Evolutionary conservation across 768 basidiomycete species (phyloP).

Genomic region (Leucogyrophana mollusca): DNA sequence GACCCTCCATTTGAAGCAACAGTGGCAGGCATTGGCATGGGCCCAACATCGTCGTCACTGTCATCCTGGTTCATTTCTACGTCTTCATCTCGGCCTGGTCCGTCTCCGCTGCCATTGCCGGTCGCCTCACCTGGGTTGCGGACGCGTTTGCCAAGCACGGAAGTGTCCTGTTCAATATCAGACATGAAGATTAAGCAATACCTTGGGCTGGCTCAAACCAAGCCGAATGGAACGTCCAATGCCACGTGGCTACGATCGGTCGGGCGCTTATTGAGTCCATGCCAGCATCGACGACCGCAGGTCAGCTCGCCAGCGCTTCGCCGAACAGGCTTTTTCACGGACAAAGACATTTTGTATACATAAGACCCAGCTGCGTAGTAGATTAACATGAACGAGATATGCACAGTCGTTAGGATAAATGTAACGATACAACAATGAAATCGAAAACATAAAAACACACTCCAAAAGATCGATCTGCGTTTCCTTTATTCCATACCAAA

Average conservation of each 20-base stretch:
- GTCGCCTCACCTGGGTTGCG: conserved; percentile 35
- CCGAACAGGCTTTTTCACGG: too few relatives aligned
- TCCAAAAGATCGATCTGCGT: conserved; percentile 2
- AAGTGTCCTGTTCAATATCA: conserved; percentile 46
- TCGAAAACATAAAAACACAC: background rate
- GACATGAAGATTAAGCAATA: conserved; percentile 43
- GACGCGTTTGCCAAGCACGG: conserved; percentile 64
- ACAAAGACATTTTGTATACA: too few relatives aligned
- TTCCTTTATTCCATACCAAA: conserved; percentile 57
- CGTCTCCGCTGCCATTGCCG: conserved; percentile 16
- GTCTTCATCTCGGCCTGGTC: conserved; percentile 19
- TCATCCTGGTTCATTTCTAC: conserved; percentile 37
- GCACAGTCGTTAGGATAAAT: too few relatives aligned
- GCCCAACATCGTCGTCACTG: conserved; percentile 79
- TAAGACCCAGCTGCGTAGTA: too few relatives aligned
- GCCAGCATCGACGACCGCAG: too few relatives aligned
- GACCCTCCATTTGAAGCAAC: conserved; percentile 32
- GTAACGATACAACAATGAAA: too few relatives aligned
- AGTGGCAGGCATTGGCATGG: conserved; percentile 71
- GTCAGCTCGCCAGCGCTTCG: too few relatives aligned
- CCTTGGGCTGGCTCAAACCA: too few relatives aligned
- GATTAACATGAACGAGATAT: too few relatives aligned
- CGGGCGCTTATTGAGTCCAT: too few relatives aligned
- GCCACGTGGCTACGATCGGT: too few relatives aligned
- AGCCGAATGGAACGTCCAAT: too few relatives aligned